Evolutionary conservation across 192 early-diverging fungal genomes (phyloP).

Genomic region (Coemansia brasiliensis): DNA sequence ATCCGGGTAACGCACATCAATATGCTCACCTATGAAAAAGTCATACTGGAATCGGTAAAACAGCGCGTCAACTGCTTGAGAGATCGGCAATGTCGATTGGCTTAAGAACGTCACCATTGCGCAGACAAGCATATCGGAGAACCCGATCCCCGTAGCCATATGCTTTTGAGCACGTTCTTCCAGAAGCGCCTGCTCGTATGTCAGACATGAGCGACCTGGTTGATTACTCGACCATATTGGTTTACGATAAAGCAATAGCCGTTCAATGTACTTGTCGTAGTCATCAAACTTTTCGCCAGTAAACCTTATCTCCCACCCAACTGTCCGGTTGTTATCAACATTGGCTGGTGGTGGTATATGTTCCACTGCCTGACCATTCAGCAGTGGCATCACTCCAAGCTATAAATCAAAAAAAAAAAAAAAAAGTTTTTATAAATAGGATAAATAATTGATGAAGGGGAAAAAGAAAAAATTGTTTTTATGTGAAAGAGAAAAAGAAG

Average conservation of each 20-base stretch:
- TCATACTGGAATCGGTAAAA: constrained; percentile 46
- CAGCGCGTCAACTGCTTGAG: constrained; percentile 34
- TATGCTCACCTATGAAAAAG: constrained; percentile 41
- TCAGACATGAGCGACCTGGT: constrained; percentile 72
- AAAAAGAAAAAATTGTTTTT: no score
- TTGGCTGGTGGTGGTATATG: background rate
- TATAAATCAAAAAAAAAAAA: constrained; percentile 4
- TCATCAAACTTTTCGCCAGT: constrained; percentile 46
- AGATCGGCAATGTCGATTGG: constrained; percentile 37
- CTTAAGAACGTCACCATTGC: constrained; percentile 49
- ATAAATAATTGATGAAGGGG: no score
- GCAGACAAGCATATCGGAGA: constrained; percentile 61
- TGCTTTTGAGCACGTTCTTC: constrained; percentile 70
- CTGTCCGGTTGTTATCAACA: constrained; percentile 2
- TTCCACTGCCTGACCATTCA: constrained; percentile 27
- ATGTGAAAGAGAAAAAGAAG: background rate
- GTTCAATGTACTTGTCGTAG: constrained; percentile 69
- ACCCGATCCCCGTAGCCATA: constrained; percentile 69
- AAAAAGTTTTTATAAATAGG: no score
- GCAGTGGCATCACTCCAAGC: constrained; percentile 45
- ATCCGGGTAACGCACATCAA: constrained; percentile 50
- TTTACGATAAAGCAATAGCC: constrained; percentile 67
- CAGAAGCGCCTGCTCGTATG: constrained; percentile 76
- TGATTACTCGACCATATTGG: constrained; percentile 76
- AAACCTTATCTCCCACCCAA: constrained; percentile 45